These are phyloP conservation scores for Penicillium samsonianum DNA, from an alignment of 495 filamentous ascomycete species.

Conservation along the genomic window DNA sequence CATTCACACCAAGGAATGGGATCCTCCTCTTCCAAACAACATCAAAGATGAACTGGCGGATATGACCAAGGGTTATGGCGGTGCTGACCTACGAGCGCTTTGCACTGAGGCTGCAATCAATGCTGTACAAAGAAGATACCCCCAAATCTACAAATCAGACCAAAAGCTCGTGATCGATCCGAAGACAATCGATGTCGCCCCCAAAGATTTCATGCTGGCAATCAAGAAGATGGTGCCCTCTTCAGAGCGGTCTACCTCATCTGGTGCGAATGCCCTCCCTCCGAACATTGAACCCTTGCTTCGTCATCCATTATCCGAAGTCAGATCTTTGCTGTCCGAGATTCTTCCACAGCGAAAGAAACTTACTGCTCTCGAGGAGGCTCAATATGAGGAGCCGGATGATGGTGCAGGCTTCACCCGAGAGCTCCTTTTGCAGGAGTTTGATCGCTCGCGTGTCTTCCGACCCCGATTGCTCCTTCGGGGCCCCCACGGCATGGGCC, in stretches of 20 bases:
- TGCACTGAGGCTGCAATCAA: constrained; percentile 99
- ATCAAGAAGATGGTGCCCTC: constrained; percentile 95
- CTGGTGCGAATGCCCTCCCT: constrained; percentile 75
- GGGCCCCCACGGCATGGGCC: constrained; percentile 85
- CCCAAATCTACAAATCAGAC: constrained; percentile 90
- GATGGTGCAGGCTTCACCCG: constrained; percentile 79
- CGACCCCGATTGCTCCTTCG: constrained; percentile 80
- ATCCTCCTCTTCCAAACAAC: constrained; percentile 64
- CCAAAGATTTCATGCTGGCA: constrained; percentile 95
- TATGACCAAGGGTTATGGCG: constrained; percentile 92
- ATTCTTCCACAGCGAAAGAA: constrained; percentile 82
- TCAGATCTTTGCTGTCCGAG: constrained; percentile 67
- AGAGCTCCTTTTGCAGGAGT: constrained; percentile 86
- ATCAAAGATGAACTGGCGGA: constrained; percentile 86
- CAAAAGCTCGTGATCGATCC: constrained; percentile 90
- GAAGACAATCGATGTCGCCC: constrained; percentile 74
- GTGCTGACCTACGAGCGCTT: constrained; percentile 89
- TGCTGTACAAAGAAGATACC: constrained; percentile 91
- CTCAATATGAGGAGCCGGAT: constrained; percentile 84
- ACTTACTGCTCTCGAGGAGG: constrained; percentile 88
- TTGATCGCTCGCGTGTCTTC: constrained; percentile 86
- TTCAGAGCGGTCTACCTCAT: constrained; percentile 82
- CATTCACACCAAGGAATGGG: constrained; percentile 95
- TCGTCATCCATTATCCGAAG: constrained; percentile 63
- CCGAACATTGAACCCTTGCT: constrained; percentile 80